Evolutionary conservation across 148 eudicot species (phyloP).

Genomic region (Cornus kousa): DNA sequence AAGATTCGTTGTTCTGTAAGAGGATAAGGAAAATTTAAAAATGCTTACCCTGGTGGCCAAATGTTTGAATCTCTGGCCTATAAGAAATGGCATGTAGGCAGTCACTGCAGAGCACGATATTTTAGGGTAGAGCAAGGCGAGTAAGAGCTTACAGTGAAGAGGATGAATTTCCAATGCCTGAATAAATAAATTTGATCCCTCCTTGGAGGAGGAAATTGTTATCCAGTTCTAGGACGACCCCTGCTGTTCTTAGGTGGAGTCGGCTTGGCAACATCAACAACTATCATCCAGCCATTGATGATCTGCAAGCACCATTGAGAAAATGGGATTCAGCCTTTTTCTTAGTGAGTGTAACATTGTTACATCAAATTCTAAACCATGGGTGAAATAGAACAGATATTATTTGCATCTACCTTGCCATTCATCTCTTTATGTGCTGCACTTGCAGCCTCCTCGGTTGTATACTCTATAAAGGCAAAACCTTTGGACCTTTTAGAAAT

Average conservation of each 20-base stretch:
- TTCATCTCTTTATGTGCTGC: constrained; percentile 87
- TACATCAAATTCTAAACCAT: not conserved
- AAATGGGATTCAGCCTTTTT: not conserved
- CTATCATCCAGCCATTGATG: constrained; percentile 94
- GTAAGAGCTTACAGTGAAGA: not conserved
- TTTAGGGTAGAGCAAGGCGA: no score
- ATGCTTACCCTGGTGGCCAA: no score
- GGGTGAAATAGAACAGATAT: not conserved
- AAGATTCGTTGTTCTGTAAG: no score
- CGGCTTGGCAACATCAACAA: constrained; percentile 73
- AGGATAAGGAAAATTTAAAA: no score
- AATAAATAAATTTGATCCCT: no score
- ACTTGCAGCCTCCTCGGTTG: constrained; percentile 68
- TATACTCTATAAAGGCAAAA: constrained; percentile 80
- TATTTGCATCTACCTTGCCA: constrained; percentile 60
- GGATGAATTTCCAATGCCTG: not conserved
- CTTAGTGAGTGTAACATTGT: not conserved
- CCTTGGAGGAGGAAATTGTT: no score
- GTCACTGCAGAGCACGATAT: no score
- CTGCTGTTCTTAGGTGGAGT: constrained; percentile 50
- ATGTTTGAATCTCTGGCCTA: no score
- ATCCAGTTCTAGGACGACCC: constrained; percentile 34
- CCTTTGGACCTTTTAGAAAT: constrained; percentile 95
- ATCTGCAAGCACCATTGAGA: constrained; percentile 47
- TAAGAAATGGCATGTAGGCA: no score